These are phyloP conservation scores for Hypomyces perniciosus DNA, from an alignment of 2,329 filamentous ascomycete genomes.

Conservation along the genomic window DNA sequence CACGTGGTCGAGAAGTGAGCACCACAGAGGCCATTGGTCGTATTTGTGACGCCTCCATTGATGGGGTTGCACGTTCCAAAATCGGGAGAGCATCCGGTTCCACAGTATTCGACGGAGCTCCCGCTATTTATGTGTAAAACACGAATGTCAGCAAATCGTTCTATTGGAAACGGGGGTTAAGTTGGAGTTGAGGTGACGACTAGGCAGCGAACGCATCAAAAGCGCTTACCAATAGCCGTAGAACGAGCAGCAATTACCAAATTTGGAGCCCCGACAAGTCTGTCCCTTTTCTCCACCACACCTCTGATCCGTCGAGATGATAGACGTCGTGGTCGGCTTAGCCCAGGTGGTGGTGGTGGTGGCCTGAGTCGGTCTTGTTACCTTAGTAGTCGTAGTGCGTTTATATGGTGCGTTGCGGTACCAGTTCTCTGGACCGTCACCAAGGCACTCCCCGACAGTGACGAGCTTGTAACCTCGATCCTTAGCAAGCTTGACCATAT, in stretches of 20 bases:
- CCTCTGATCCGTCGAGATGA: constrained; percentile 28
- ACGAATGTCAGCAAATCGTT: background rate
- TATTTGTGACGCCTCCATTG: constrained; percentile 20
- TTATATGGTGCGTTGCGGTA: constrained; percentile 34
- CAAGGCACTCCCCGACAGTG: constrained; percentile 53
- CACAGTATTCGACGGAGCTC: constrained; percentile 27
- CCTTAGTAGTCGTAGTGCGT: constrained; percentile 10
- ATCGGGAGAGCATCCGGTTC: constrained; percentile 32
- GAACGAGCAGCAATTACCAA: constrained; percentile 35
- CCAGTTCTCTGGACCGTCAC: constrained; percentile 46
- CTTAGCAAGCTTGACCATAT: constrained; percentile 37
- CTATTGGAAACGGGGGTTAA: background rate
- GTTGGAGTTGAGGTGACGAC: background rate
- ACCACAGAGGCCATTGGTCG: constrained; percentile 34
- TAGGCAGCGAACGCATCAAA: background rate
- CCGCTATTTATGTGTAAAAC: constrained; percentile 20
- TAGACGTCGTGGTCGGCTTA: constrained; percentile 17
- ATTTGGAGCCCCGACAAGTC: constrained; percentile 30
- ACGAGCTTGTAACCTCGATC: constrained; percentile 41
- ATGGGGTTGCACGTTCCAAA: constrained; percentile 29
- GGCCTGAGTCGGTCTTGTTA: constrained; percentile 4
- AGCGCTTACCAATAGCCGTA: constrained; percentile 35
- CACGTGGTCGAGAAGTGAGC: constrained; percentile 26
- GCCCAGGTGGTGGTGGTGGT: constrained; percentile 11
- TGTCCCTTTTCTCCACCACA: constrained; percentile 32